phyloP scores from a whole-genome alignment of 73 alveolate species.

The Durusdinium trenchii region DNA sequence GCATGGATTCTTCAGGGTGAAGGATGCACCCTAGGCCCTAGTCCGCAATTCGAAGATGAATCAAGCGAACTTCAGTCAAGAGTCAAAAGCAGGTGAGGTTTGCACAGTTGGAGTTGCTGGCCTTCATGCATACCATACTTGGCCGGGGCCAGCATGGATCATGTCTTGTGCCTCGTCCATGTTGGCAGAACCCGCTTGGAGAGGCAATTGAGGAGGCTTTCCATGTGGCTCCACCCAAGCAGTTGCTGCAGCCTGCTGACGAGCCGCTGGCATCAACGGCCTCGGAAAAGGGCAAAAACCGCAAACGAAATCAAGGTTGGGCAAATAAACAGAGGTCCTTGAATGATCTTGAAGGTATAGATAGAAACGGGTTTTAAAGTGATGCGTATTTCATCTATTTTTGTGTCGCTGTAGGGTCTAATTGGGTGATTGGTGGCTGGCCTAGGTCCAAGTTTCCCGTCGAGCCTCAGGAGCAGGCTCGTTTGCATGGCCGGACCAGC shows the following conservation, averaged over 20 bases:
- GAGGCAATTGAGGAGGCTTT: conserved; percentile 86
- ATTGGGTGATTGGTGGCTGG: too few relatives aligned
- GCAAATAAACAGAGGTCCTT: background rate
- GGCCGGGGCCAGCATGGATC: too few relatives aligned
- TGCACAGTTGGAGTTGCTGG: too few relatives aligned
- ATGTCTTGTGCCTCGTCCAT: too few relatives aligned
- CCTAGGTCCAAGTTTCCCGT: conserved; percentile 67
- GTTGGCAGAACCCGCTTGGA: too few relatives aligned
- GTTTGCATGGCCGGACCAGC: too few relatives aligned
- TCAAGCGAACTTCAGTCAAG: too few relatives aligned
- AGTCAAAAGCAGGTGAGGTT: too few relatives aligned
- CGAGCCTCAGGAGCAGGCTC: conserved; percentile 61
- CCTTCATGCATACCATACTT: too few relatives aligned
- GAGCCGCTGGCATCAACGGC: background rate
- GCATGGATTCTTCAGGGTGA: background rate
- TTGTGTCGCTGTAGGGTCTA: too few relatives aligned
- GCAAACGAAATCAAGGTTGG: background rate
- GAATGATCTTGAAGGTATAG: background rate
- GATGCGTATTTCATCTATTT: too few relatives aligned
- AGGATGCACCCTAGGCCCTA: background rate
- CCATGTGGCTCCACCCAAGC: conserved; percentile 82
- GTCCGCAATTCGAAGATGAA: background rate
- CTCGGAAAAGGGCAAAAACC: background rate
- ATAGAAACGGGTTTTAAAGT: background rate
- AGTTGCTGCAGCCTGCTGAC: conserved; percentile 75